Base-by-base conservation (phyloP, 805 yeast genomes). In the Nakazawaea wickerhamii region DNA sequence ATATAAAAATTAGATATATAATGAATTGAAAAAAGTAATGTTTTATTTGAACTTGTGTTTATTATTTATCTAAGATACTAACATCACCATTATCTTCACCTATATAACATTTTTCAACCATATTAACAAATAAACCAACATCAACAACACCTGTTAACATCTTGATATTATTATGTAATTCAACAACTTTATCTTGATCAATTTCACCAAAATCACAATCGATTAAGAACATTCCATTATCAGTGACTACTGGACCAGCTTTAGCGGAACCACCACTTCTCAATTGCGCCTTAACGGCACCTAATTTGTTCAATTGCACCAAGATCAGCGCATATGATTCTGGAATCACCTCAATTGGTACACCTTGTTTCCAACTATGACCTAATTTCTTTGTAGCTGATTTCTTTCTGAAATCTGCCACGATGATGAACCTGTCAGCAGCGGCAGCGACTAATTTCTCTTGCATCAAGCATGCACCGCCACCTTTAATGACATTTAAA, bases 241-340 rank as follows among this genome's bases (percentile, higher is more conserved):
- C 99, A 23, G 99, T 91, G 50, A 93, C 84, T 18, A 89, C 81
- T 9, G 99, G 98, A 21, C 99, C 99, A 8, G 99, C 99, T 65
- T 93, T 93, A 22, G 95, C 90, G 38, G 81, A 67, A 11, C 86
- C 88, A 40, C 98, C 98, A 51, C 83, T 83, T 63, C 99, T 79
- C 54, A 88, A 73, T 4, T 57, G 64, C 17, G 88, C 79, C 2
- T 61, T 67, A 40, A 68, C 64, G 23, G 91, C 90, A 10, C 91
- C 91, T 54, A 87, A 57, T 31, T 57, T 55, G 39, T 63, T 57
- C 55, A 93, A 70, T 49, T 88, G 88, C 13, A 65, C 64, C 6
- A 73, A 64, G 17, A 93, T 91, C 56, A 84, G 84, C 31, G 81
- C 84, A 55, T 84, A 86, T 2, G 98, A 82, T 47, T 77, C 75